These are phyloP conservation scores for Penicillium sp. DNA, from an alignment of 2,329 filamentous ascomycete species.

Conservation along the genomic window DNA sequence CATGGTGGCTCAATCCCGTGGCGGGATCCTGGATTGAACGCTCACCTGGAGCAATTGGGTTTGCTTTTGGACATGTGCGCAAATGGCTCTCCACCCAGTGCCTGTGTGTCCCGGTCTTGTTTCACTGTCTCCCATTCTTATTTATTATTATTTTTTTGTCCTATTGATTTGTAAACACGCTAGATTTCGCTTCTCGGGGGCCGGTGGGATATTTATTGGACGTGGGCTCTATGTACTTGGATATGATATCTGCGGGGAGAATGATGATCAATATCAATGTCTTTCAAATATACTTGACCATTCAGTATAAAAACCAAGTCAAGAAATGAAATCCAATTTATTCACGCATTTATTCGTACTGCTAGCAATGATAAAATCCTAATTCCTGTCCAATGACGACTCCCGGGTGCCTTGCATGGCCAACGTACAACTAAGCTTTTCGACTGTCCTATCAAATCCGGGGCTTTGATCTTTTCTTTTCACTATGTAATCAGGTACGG, in stretches of 20 bases:
- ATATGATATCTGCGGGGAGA: slow-evolving; percentile 1
- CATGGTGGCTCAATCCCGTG: slow-evolving; percentile 23
- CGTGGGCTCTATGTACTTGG: slow-evolving; percentile 2
- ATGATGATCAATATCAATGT: slow-evolving; percentile 5
- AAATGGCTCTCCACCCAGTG: background rate
- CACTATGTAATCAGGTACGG: background rate
- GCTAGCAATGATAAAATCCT: slow-evolving; percentile 6
- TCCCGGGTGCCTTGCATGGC: background rate
- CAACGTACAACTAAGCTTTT: background rate
- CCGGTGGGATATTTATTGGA: slow-evolving; percentile 3
- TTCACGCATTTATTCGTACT: background rate
- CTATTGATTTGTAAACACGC: slow-evolving; percentile 26
- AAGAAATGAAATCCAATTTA: background rate
- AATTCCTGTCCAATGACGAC: slow-evolving; percentile 10
- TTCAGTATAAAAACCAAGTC: background rate
- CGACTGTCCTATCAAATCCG: background rate
- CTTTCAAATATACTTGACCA: background rate
- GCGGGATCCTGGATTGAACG: slow-evolving; percentile 25
- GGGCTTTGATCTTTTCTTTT: background rate
- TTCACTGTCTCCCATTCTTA: slow-evolving; percentile 16
- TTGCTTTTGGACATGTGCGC: slow-evolving; percentile 15
- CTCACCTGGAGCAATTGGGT: slow-evolving; percentile 25
- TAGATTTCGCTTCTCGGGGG: slow-evolving; percentile 30
- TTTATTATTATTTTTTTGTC: slow-evolving; percentile 11
- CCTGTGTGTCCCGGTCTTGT: slow-evolving; percentile 4